Conservation (phyloP, 495 filamentous ascomycete species). For the Evernia prunastri region DNA sequence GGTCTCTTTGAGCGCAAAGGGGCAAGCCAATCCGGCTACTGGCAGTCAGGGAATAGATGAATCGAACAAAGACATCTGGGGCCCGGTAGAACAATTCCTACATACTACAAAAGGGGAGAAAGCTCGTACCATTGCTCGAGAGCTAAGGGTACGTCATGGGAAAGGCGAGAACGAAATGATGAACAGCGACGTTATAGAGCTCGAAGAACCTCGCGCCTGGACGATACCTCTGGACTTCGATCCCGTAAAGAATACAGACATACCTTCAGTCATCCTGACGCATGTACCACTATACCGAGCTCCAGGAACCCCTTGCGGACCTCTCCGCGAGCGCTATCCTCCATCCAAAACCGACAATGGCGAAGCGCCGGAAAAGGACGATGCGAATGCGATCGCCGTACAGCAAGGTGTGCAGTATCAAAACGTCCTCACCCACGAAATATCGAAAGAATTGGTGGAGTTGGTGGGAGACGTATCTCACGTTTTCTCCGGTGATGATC, state of each 20-base stretch:
- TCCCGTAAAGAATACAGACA: conserved; percentile 33
- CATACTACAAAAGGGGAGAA: conserved; percentile 48
- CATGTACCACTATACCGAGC: conserved; percentile 86
- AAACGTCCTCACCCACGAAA: conserved; percentile 72
- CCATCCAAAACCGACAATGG: conserved; percentile 54
- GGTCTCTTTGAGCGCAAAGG: conserved; percentile 73
- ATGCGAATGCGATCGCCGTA: conserved; percentile 70
- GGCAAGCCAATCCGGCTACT: conserved; percentile 44
- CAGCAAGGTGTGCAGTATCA: conserved; percentile 87
- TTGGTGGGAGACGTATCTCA: conserved; percentile 69
- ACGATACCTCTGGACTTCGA: conserved; percentile 10
- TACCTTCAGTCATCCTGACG: conserved; percentile 80
- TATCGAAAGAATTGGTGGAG: conserved; percentile 65
- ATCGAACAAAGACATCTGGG: conserved; percentile 57
- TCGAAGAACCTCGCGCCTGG: conserved; percentile 17
- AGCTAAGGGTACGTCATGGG: conserved; percentile 36
- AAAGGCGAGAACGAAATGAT: conserved; percentile 43
- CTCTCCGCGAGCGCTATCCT: conserved; percentile 75
- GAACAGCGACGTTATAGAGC: conserved; percentile 37
- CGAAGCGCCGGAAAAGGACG: conserved; percentile 55
- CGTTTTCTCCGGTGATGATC: conserved; percentile 93
- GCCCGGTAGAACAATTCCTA: conserved; percentile 71
- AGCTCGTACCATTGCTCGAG: conserved; percentile 38
- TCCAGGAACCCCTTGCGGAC: conserved; percentile 79
- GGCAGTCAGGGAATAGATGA: conserved; percentile 38